Evolutionary conservation across 345 rosid species (phyloP), one percentile per base, ranked within the genome.

Genomic region (Lepidium aucheri): DNA sequence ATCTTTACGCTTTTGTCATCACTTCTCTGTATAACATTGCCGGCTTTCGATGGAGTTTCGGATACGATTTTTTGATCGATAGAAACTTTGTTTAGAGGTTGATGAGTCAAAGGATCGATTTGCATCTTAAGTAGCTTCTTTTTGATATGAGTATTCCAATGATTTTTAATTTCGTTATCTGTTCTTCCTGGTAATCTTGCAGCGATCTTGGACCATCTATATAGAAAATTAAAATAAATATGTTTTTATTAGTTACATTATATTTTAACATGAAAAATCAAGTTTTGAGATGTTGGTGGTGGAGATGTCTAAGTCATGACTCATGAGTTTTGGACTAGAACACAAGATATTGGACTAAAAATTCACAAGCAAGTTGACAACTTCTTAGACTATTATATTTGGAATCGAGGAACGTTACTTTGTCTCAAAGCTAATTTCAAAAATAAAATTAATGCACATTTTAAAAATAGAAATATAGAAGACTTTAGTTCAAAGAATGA

Each of bases 71-170:
- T 18, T 30, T 6, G 18, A 7, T 44, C 55, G 4, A 8, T 44
- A 35, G 38, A 24, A 47, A 24, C 51, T 47, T 47, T 38, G 13
- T 28, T 45, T 22, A 67, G 36, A 67, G 74, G 60, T 61, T 69
- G 81, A 64, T 93, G 98, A 8, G 96, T 93, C 14, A 77, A 78
- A 8, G 98, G 98, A 69, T 93, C 96, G 53, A 90, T 93, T 51
- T 95, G 94, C 94, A 86, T 84, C 81, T 85, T 93, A 6, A 93
- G 35, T 51, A 93, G 97, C 79, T 88, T 93, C 65, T 90, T 93
- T 90, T 93, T 93, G 71, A 93, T 93, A 62, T 93, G 98, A 43
- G 98, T 93, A 73, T 93, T 93, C 98, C 97, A 93, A 54, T 93
- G 97, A 26, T 93, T 93, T 79, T 93, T 93, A 22, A 90, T 93